Evolutionary conservation across 106 monocot genomes (phyloP).

Genomic region (Dactylorhiza incarnata): DNA sequence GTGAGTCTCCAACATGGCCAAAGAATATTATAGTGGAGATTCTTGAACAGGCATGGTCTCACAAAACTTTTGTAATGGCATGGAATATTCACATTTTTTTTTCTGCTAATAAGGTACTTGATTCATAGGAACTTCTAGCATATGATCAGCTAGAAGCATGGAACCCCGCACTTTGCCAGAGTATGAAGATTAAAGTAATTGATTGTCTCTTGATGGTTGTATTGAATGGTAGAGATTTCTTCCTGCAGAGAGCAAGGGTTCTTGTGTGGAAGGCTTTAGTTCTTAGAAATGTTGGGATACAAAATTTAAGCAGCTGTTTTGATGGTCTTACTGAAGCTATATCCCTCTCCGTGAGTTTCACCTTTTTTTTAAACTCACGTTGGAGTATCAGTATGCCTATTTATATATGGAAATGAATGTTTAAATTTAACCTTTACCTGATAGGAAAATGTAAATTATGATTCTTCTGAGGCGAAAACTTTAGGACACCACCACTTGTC

Average conservation of each 20-base stretch:
- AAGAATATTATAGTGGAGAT: constrained; percentile 35
- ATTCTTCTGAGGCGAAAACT: constrained; percentile 21
- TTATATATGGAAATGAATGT: neutral
- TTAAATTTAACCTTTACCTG: neutral
- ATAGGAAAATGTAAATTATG: constrained; percentile 25
- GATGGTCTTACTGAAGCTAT: constrained; percentile 67
- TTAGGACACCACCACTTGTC: constrained; percentile 44
- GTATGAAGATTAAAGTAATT: constrained; percentile 46
- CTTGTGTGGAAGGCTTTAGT: constrained; percentile 50
- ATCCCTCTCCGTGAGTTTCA: constrained; percentile 48
- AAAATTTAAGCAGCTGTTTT: constrained; percentile 42
- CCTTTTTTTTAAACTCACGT: constrained; percentile 4
- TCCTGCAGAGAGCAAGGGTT: constrained; percentile 46
- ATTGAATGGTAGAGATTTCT: constrained; percentile 35
- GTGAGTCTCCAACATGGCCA: constrained; percentile 17
- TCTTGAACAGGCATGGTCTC: constrained; percentile 62
- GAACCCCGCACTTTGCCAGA: constrained; percentile 32
- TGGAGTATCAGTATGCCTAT: constrained; percentile 3
- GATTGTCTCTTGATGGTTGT: constrained; percentile 56
- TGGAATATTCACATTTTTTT: neutral
- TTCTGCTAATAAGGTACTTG: neutral
- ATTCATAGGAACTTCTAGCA: constrained; percentile 58
- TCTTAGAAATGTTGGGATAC: constrained; percentile 48
- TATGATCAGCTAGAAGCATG: constrained; percentile 38
- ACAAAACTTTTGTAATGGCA: neutral